These are phyloP conservation scores for Yueomyces sp. DNA, from an alignment of 1,139 yeast species.

Conservation along the genomic window DNA sequence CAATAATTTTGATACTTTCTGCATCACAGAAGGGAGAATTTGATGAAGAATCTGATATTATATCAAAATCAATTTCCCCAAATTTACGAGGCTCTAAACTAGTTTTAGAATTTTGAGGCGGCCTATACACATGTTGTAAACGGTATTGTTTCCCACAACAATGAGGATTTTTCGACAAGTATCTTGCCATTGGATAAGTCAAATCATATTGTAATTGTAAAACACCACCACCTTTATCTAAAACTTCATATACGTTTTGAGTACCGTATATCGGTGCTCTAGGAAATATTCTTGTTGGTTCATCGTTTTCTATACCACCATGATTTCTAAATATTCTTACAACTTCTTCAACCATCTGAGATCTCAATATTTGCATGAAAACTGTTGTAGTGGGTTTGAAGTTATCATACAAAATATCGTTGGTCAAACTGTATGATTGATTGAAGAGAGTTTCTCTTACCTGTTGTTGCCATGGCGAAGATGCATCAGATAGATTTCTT, in stretches of 20 bases:
- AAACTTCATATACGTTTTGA: slow-evolving; percentile 56
- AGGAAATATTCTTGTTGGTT: slow-evolving; percentile 59
- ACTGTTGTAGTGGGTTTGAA: slow-evolving; percentile 21
- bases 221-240: slow-evolving; percentile 79
- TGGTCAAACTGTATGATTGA: slow-evolving; percentile 72
- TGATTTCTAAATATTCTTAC: slow-evolving; percentile 55
- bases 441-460: slow-evolving; percentile 76
- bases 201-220: slow-evolving; percentile 81
- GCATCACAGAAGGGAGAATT: slow-evolving; percentile 59
- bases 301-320: slow-evolving; percentile 73
- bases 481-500: slow-evolving; percentile 72
- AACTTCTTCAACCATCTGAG: slow-evolving; percentile 43
- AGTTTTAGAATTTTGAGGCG: slow-evolving; percentile 37
- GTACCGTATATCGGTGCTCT: slow-evolving; percentile 60
- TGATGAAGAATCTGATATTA: slow-evolving; percentile 40
- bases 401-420: slow-evolving; percentile 69
- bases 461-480: slow-evolving; percentile 90
- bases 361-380: slow-evolving; percentile 25
- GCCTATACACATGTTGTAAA: slow-evolving; percentile 72
- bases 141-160: slow-evolving; percentile 46
- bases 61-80: slow-evolving; percentile 79
- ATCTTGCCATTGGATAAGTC: slow-evolving; percentile 79
- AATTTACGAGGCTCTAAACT: slow-evolving; percentile 66
- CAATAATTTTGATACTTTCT: slow-evolving; percentile 71
- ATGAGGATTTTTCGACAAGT: slow-evolving; percentile 50